phyloP scores from a whole-genome alignment of 306 rosid species.

The Crataegus laevigata region DNA sequence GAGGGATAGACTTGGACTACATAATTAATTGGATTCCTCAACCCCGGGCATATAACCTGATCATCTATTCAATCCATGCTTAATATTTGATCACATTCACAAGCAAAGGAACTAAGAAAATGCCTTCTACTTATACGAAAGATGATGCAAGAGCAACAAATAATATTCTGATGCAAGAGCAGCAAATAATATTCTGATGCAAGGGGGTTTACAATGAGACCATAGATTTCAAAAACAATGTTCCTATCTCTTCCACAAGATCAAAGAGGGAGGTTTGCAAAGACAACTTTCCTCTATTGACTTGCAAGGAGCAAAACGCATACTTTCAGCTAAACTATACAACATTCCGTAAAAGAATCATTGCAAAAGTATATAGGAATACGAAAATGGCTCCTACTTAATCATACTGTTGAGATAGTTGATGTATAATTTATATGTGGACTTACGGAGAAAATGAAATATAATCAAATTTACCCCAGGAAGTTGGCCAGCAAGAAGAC shows the following conservation, averaged over 20 bases:
- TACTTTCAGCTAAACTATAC: not conserved
- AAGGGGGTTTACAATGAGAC: not conserved
- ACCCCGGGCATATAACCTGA: not conserved
- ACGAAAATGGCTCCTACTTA: not conserved
- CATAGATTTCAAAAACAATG: not conserved
- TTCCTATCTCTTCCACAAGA: not conserved
- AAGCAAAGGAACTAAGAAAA: not conserved
- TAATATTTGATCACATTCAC: not conserved
- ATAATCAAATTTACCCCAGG: constrained; percentile 69
- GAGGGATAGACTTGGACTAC: too few species aligned
- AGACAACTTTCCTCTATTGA: not conserved
- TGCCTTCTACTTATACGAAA: not conserved
- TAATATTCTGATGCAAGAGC: not conserved
- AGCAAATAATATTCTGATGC: not conserved
- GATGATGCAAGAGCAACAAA: not conserved
- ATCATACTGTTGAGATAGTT: not conserved
- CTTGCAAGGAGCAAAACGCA: not conserved
- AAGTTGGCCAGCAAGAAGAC: constrained; percentile 80
- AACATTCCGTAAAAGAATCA: not conserved
- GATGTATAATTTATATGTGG: not conserved
- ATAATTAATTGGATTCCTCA: not conserved
- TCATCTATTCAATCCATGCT: not conserved
- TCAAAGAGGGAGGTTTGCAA: not conserved
- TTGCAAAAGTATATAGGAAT: not conserved
- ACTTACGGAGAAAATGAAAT: constrained; percentile 17